These are phyloP conservation scores for Decorospora gaudefroyi DNA, from an alignment of 2,329 filamentous ascomycete genomes.

Conservation along the genomic window DNA sequence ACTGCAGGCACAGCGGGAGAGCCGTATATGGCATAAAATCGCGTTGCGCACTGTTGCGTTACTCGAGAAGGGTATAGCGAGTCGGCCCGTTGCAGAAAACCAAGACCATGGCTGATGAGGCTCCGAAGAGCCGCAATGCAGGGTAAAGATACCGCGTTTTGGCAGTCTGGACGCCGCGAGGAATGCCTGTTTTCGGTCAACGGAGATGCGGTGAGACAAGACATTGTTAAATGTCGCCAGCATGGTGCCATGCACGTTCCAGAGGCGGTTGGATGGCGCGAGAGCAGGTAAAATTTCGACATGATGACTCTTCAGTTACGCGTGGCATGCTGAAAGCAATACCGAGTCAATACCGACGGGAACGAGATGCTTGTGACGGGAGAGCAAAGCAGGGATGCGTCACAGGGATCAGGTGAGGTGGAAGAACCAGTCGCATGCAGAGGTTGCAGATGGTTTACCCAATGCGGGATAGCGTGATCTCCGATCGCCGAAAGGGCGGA, in stretches of 20 bases:
- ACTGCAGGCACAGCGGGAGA: constrained; percentile 1
- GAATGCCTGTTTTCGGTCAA: background rate
- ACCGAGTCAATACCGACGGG: constrained; percentile 8
- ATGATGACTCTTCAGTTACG: constrained; percentile 24
- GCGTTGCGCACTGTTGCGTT: background rate
- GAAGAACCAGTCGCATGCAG: constrained; percentile 20
- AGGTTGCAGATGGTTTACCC: constrained; percentile 27
- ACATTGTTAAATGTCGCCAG: constrained; percentile 14
- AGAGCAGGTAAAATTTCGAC: constrained; percentile 19
- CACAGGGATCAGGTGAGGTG: background rate
- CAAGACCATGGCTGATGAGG: constrained; percentile 8
- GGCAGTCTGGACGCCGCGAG: constrained; percentile 4
- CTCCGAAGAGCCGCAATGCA: constrained; percentile 18
- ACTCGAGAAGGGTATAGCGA: constrained; percentile 4
- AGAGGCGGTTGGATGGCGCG: constrained; percentile 20
- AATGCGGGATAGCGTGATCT: constrained; percentile 13
- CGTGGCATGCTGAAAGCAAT: constrained; percentile 22
- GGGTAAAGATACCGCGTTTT: constrained; percentile 4
- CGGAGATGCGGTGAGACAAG: constrained; percentile 18
- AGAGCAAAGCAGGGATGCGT: constrained; percentile 8
- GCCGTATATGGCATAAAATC: constrained; percentile 1
- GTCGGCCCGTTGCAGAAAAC: constrained; percentile 7
- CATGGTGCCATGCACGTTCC: constrained; percentile 24
- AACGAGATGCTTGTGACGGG: constrained; percentile 6
- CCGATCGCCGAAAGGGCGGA: constrained; percentile 11